Percentiles rank a stretch among this genome's conserved stretches.
Evolutionary conservation across 2,329 filamentous ascomycete genomes (phyloP).

Genomic region (Lasiodiplodia hormozganensis): DNA sequence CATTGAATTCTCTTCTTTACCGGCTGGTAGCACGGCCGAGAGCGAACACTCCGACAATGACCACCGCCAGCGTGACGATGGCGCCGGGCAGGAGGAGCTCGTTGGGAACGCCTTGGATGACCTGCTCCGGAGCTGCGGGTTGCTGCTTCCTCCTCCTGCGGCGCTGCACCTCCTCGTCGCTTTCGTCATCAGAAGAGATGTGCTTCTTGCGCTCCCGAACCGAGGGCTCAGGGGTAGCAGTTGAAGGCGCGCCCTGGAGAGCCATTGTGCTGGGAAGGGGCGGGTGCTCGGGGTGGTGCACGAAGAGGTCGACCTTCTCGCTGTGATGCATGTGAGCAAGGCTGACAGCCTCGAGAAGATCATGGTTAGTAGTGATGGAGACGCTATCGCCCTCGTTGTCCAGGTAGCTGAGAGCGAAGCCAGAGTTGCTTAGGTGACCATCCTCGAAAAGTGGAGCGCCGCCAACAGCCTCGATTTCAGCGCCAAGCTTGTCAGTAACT

Average conservation of each 20-base stretch:
- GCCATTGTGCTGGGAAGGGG: constrained; percentile 72
- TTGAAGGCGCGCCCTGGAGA: constrained; percentile 59
- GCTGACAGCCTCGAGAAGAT: constrained; percentile 87
- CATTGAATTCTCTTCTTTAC: constrained; percentile 35
- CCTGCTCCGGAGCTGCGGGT: constrained; percentile 65
- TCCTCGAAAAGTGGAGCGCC: constrained; percentile 80
- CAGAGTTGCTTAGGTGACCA: constrained; percentile 75
- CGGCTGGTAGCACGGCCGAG: constrained; percentile 71
- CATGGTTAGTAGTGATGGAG: constrained; percentile 94
- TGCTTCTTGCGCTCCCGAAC: constrained; percentile 55
- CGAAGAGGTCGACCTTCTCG: constrained; percentile 97
- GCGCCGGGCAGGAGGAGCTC: constrained; percentile 92
- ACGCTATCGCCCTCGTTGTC: constrained; percentile 97
- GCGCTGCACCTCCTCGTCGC: constrained; percentile 59
- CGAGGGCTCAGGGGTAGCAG: constrained; percentile 58
- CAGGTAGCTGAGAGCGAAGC: constrained; percentile 92
- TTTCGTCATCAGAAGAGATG: constrained; percentile 60
- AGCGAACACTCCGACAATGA: constrained; percentile 92
- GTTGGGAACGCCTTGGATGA: constrained; percentile 91
- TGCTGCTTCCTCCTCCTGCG: constrained; percentile 51
- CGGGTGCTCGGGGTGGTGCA: constrained; percentile 91
- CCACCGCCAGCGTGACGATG: constrained; percentile 91
- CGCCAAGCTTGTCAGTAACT: constrained; percentile 83
- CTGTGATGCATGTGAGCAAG: constrained; percentile 77
- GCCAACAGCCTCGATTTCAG: constrained; percentile 82